phyloP scores from a whole-genome alignment of 306 rosid species.

The Corylus heterophylla region DNA sequence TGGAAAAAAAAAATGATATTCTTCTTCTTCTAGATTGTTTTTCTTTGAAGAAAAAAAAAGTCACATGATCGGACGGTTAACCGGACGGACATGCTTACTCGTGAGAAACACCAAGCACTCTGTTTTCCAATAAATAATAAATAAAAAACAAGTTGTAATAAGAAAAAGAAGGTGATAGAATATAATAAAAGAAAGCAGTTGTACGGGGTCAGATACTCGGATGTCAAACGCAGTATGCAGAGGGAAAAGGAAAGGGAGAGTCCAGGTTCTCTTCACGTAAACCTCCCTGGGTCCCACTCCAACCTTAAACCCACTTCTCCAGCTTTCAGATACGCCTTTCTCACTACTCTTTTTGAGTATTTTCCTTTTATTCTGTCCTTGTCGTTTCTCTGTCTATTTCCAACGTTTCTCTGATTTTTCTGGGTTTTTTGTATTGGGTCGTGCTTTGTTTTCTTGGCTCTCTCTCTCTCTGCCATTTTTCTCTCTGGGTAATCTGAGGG shows the following conservation, averaged over 20 bases:
- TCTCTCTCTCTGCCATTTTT: not conserved
- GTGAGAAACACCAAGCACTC: too few relatives aligned
- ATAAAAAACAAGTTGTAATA: too few relatives aligned
- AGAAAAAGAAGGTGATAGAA: not conserved
- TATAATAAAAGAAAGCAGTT: not conserved
- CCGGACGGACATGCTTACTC: too few relatives aligned
- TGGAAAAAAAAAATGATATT: too few relatives aligned
- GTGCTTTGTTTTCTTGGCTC: not conserved
- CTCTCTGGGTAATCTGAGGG: not conserved
- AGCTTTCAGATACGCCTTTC: not conserved
- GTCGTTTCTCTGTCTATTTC: not conserved
- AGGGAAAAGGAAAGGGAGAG: constrained; percentile 12
- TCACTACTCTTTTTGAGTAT: not conserved
- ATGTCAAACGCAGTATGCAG: not conserved
- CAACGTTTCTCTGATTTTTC: not conserved
- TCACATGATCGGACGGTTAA: too few relatives aligned
- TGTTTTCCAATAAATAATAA: too few relatives aligned
- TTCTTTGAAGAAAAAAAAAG: too few relatives aligned
- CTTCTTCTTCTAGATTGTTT: too few relatives aligned
- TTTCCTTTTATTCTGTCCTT: not conserved
- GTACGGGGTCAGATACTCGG: not conserved
- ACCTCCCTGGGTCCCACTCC: constrained; percentile 40
- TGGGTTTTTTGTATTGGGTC: not conserved
- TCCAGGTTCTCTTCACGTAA: constrained; percentile 54
- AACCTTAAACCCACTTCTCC: not conserved